Base-by-base conservation (phyloP, 1,284 basidiomycete species). In the Neonothopanus nambi region DNA sequence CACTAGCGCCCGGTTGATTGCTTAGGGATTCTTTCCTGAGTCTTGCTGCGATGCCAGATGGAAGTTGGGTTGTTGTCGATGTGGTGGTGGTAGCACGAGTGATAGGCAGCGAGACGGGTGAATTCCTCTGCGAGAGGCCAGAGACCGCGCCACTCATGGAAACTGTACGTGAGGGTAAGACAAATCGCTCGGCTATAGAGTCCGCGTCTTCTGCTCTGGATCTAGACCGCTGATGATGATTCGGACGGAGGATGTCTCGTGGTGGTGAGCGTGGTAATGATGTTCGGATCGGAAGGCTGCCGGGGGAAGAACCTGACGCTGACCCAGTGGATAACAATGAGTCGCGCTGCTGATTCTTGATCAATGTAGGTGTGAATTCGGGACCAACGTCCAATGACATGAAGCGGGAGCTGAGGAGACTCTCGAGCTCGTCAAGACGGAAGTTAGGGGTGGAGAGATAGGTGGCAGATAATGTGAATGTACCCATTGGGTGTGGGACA, bases 381-480 rank as follows among this genome's bases (percentile, higher is more conserved):
- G 49, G 76, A 1, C 70, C 77, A 58, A 74, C 75, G 50, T 80
- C 76, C 40, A 82, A 74, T 2, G 81, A 84, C 24, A 87, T 73
- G 63, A 91, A 87, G n/a, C 82, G 75, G 3, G 83, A 86, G 1
- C 85, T 87, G 11, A 91, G 73, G 2, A 91, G 68, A 1, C 82
- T 84, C 67, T 91, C 89, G 33, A 85, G 75, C 55, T 87, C 84
- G 65, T 90, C 88, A 26, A 90, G 70, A 57, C 82, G 77, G 71
- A 91, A 91, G 63, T 79, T 74, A 4, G 88, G 85, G 0, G 77
- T 70, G 11, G 79, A 73, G 42, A 91, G 78, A 67, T 89, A 91
- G 18, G 77, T 82, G 26, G 78, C 70, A 8, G 81, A 74, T 44
- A 91, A 73, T 1, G 75, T 70, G 51, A 91, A 77, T 0, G 78